These are phyloP conservation scores for Rubia yunnanensis DNA, from an alignment of 257 asterid genomes.

Conservation along the genomic window DNA sequence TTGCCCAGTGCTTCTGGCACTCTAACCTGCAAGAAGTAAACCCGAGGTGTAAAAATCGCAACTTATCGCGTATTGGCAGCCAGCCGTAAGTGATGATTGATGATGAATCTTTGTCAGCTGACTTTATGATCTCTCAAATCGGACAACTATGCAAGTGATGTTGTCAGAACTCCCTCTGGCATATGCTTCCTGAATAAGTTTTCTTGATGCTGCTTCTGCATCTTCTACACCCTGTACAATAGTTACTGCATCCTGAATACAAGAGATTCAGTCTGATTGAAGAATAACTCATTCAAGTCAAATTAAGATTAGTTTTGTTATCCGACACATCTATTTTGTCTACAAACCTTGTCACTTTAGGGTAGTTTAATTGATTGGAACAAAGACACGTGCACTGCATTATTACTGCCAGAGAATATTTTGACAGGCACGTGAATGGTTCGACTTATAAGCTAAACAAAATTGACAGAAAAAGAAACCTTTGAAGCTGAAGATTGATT, in stretches of 20 bases:
- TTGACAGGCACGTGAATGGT: not conserved
- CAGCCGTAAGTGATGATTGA: not conserved
- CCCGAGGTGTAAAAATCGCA: no score
- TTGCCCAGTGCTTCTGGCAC: not conserved
- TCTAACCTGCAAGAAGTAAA: conserved; percentile 3
- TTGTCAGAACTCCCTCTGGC: conserved; percentile 65
- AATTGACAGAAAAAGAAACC: not conserved
- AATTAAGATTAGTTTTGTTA: not conserved
- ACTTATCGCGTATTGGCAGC: no score
- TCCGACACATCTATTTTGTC: not conserved
- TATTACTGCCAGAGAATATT: not conserved
- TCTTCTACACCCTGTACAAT: conserved; percentile 50
- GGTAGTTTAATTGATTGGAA: not conserved
- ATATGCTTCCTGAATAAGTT: conserved; percentile 56
- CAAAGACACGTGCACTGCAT: not conserved
- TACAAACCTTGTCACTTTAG: not conserved
- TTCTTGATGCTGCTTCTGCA: conserved; percentile 62
- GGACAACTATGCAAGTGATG: conserved; percentile 68
- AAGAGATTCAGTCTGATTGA: not conserved
- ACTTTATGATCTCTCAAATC: conserved; percentile 35
- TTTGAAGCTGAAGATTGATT: not conserved
- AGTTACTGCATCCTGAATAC: conserved; percentile 58
- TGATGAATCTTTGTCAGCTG: conserved; percentile 6
- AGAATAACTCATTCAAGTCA: not conserved
- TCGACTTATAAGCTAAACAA: not conserved